Evolutionary conservation across 768 basidiomycete genomes (phyloP).

Genomic region (Cystobasidium ongulense): DNA sequence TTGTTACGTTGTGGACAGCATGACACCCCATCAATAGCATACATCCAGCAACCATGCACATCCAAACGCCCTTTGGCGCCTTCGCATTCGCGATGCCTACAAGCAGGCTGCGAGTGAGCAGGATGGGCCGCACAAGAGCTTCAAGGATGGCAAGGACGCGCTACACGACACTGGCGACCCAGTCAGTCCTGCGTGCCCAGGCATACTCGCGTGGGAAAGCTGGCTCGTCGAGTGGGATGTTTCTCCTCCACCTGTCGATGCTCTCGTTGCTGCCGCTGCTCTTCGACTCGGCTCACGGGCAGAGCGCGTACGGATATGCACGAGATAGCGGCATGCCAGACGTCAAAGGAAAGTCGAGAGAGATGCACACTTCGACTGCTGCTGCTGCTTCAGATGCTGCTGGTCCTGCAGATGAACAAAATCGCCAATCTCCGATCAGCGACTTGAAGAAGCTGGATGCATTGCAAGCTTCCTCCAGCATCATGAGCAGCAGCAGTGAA

Average conservation of each 20-base stretch:
- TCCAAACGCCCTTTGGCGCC: not conserved
- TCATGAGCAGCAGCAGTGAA: too few relatives aligned
- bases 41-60: not conserved
- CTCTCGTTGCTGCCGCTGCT: conserved; percentile 17
- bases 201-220: not conserved
- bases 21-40: not conserved
- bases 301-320: conserved; percentile 14
- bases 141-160: not conserved
- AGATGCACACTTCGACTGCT: not conserved
- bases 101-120: not conserved
- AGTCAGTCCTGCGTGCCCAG: not conserved
- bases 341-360: not conserved
- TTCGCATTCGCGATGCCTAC: not conserved
- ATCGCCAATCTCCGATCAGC: too few relatives aligned
- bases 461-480: too few relatives aligned
- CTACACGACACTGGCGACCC: conserved; percentile 22
- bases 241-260: conserved; percentile 26
- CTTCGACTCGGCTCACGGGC: conserved; percentile 4
- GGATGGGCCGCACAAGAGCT: not conserved
- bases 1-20: not conserved
- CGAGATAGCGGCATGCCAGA: not conserved
- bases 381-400: too few relatives aligned
- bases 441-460: too few relatives aligned
- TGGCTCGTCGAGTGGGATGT: not conserved
- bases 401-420: too few relatives aligned